Conservation (phyloP, 2,329 filamentous ascomycete species). For the Calonectria montana region DNA sequence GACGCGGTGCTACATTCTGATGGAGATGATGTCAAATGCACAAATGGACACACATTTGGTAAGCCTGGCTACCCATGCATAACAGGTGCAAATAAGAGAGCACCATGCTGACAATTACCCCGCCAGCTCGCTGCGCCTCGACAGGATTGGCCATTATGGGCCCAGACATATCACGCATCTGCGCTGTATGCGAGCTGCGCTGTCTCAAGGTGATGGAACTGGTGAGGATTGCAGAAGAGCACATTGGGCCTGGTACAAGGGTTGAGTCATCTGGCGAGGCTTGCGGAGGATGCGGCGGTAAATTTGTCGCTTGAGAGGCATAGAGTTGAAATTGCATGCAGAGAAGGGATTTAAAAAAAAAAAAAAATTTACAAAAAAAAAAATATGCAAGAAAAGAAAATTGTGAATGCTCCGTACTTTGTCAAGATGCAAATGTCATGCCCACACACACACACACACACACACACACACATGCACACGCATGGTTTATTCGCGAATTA, state of each 20-base stretch:
- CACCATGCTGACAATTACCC: conserved; percentile 12
- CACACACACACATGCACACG: neutral
- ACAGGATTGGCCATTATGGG: conserved; percentile 66
- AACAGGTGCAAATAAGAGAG: neutral
- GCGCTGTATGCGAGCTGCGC: conserved; percentile 65
- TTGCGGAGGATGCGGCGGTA: conserved; percentile 56
- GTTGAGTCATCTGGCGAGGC: conserved; percentile 48
- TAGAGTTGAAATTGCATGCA: neutral
- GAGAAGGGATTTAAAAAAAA: neutral
- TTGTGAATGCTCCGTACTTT: neutral
- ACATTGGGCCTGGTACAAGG: conserved; percentile 42
- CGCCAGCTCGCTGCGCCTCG: conserved; percentile 66
- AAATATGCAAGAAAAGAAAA: neutral
- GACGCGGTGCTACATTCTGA: conserved; percentile 46
- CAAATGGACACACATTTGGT: conserved; percentile 55
- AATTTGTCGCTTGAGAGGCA: conserved; percentile 51
- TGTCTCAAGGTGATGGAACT: conserved; percentile 61
- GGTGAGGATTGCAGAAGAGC: conserved; percentile 44
- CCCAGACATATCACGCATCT: conserved; percentile 64
- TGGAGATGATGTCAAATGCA: conserved; percentile 52
- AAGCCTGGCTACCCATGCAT: conserved; percentile 27
- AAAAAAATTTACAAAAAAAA: neutral
- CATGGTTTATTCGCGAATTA: neutral
- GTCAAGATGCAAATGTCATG: neutral
- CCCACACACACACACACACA: neutral